Evolutionary conservation across 352 stramenopile genomes (phyloP).

Genomic region (Pythium brassicae): DNA sequence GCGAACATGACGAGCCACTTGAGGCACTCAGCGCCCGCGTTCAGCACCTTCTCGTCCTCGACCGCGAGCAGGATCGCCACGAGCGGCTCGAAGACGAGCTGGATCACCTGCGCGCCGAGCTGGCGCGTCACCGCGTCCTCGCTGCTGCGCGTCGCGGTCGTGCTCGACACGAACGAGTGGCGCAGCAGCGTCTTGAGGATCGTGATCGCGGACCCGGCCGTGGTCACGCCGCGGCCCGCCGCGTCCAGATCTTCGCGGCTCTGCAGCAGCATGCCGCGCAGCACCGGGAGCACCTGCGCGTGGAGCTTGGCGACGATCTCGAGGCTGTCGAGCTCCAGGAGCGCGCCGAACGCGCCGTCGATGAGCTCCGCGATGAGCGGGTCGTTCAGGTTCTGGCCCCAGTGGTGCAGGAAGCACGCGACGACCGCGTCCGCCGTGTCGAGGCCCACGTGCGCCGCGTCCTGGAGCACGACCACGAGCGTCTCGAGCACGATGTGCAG

Average conservation of each 20-base stretch:
- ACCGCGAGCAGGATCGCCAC: constrained; percentile 49
- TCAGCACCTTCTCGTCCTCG: constrained; percentile 78
- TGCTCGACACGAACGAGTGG: constrained; percentile 53
- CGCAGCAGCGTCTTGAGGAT: constrained; percentile 73
- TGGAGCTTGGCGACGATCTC: constrained; percentile 58
- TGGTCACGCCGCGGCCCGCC: constrained; percentile 52
- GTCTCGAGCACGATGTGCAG: constrained; percentile 79
- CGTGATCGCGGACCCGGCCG: constrained; percentile 58
- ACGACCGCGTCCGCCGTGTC: constrained; percentile 43
- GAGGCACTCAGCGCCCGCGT: constrained; percentile 68
- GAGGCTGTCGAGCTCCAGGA: constrained; percentile 59
- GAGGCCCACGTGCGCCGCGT: constrained; percentile 31
- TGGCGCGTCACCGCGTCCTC: constrained; percentile 30
- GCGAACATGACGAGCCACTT: constrained; percentile 85
- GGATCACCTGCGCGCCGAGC: constrained; percentile 60
- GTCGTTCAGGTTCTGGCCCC: constrained; percentile 67
- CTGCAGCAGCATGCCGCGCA: constrained; percentile 55
- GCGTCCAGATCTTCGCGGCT: constrained; percentile 40
- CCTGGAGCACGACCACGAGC: constrained; percentile 66
- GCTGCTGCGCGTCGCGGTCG: constrained; percentile 17
- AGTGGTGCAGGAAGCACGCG: constrained; percentile 61
- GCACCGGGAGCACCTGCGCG: constrained; percentile 54
- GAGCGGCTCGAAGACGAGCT: constrained; percentile 71
- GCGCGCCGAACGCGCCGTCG: constrained; percentile 56
- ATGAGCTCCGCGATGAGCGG: constrained; percentile 71